These are phyloP conservation scores for Calamus simplicifolius DNA, from an alignment of 176 grass and related monocot genomes.

Conservation along the genomic window DNA sequence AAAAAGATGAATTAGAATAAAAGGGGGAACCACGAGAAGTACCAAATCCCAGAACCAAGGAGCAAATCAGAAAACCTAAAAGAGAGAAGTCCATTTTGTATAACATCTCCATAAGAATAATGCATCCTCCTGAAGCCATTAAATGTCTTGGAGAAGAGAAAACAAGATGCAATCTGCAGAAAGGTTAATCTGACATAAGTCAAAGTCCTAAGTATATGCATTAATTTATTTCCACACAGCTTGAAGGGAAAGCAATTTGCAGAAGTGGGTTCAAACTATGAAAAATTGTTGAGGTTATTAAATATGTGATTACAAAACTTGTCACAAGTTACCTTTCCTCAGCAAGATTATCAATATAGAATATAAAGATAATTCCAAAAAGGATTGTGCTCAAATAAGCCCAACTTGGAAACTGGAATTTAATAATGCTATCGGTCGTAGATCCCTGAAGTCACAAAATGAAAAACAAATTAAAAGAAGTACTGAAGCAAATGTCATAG, in stretches of 20 bases:
- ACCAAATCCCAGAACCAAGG: slow-evolving; percentile 74
- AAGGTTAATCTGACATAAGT: slow-evolving; percentile 2
- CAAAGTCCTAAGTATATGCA: background rate
- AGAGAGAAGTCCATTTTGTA: slow-evolving; percentile 90
- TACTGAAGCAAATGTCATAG: slow-evolving; percentile 15
- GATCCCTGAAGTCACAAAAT: slow-evolving; percentile 54
- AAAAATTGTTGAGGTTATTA: background rate
- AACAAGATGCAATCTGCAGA: slow-evolving; percentile 82
- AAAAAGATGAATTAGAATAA: slow-evolving; percentile 11
- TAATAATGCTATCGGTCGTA: slow-evolving; percentile 78
- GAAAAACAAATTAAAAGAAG: slow-evolving; percentile 18
- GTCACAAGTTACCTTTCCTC: slow-evolving; percentile 65
- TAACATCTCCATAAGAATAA: slow-evolving; percentile 75
- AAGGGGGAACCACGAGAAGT: slow-evolving; percentile 22
- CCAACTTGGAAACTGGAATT: slow-evolving; percentile 91
- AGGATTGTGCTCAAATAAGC: slow-evolving; percentile 77
- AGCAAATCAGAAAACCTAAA: slow-evolving; percentile 71
- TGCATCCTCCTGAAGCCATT: slow-evolving; percentile 70
- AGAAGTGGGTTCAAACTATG: background rate
- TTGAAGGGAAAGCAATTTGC: background rate
- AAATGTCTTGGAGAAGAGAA: slow-evolving; percentile 96
- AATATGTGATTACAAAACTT: background rate
- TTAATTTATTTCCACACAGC: no score
- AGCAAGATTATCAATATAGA: slow-evolving; percentile 83
- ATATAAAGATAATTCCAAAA: slow-evolving; percentile 89